Evolutionary conservation across 2,329 filamentous ascomycete genomes (phyloP).

Genomic region (Colletotrichum tropicale): DNA sequence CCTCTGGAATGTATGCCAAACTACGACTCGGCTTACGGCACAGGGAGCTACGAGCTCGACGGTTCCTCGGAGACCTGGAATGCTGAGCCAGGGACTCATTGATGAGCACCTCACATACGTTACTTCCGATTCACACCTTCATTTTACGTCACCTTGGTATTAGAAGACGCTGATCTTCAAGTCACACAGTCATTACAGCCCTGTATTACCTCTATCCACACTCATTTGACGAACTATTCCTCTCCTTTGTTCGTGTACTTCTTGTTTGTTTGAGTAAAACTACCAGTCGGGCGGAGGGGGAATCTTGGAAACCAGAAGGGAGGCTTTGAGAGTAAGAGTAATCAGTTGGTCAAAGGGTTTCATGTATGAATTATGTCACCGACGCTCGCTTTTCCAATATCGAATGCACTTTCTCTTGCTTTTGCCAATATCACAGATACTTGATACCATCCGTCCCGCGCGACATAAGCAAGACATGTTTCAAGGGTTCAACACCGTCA

Average conservation of each 20-base stretch:
- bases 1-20: not conserved
- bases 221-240: not conserved
- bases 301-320: not conserved
- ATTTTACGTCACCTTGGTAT: not conserved
- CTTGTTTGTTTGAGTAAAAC: not conserved
- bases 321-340: not conserved
- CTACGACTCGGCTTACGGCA: not conserved
- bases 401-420: rapidly evolving
- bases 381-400: not conserved
- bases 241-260: not conserved
- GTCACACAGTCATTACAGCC: rapidly evolving
- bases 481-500: rapidly evolving
- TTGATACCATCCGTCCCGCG: rapidly evolving
- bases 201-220: not conserved
- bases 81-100: not conserved
- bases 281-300: not conserved
- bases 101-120: not conserved
- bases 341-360: not conserved
- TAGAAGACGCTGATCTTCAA: not conserved
- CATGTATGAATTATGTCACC: not conserved
- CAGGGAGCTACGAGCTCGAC: not conserved
- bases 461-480: not conserved
- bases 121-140: not conserved
- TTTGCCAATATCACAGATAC: not conserved
- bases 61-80: not conserved